phyloP scores from a whole-genome alignment of 305 asterid genomes.

The Galium porrigens region DNA sequence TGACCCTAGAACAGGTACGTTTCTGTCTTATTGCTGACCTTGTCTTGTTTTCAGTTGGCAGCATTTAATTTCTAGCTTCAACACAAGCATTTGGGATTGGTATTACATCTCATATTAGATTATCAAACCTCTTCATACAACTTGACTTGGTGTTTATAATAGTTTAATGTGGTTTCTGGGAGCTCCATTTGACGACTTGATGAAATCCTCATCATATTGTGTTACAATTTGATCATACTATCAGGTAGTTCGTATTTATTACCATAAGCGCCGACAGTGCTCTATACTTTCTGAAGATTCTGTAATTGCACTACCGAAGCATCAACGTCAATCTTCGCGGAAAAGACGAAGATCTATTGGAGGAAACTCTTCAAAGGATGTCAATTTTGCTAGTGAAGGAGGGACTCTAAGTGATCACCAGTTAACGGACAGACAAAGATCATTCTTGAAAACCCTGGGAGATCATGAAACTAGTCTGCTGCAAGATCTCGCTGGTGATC shows the following conservation, averaged over 20 bases:
- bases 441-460: slow-evolving; percentile 22
- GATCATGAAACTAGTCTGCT: slow-evolving; percentile 25
- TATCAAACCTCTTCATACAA: not conserved
- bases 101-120: not conserved
- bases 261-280: slow-evolving; percentile 46
- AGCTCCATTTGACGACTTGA: not conserved
- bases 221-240: slow-evolving; percentile 8
- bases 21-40: slow-evolving; percentile 19
- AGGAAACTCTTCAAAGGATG: slow-evolving; percentile 33
- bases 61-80: not conserved
- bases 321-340: slow-evolving; percentile 26
- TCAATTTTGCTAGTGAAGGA: slow-evolving; percentile 20
- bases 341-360: slow-evolving; percentile 39
- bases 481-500: slow-evolving; percentile 23
- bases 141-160: not conserved
- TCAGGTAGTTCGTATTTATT: slow-evolving; percentile 77
- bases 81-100: not conserved
- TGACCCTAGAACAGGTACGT: slow-evolving; percentile 81
- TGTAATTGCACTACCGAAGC: slow-evolving; percentile 23
- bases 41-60: slow-evolving; percentile 3
- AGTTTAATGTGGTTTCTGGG: not conserved
- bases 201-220: not conserved
- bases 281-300: slow-evolving; percentile 35
- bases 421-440: slow-evolving; percentile 25
- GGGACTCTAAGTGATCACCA: slow-evolving; percentile 29